Conservation (phyloP, 805 yeast genomes). For the Aciculoconidium aculeatum region DNA sequence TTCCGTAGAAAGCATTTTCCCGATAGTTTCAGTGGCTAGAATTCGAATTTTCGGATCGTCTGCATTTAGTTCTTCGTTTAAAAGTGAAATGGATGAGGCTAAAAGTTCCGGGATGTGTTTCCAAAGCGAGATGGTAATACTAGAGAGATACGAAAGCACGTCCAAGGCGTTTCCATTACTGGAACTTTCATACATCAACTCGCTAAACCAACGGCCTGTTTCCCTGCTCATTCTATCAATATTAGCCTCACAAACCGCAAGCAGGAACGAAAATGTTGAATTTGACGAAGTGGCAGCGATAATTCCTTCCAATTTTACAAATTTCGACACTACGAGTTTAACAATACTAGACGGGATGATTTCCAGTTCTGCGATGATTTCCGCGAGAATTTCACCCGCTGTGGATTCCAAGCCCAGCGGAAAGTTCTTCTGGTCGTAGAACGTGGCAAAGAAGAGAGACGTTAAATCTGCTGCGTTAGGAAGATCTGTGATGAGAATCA, state of each 20-base stretch:
- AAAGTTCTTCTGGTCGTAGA: slow-evolving; percentile 50
- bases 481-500: slow-evolving; percentile 69
- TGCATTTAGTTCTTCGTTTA: slow-evolving; percentile 76
- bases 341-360: slow-evolving; percentile 55
- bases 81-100: slow-evolving; percentile 66
- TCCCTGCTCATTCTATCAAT: slow-evolving; percentile 68
- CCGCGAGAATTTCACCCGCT: slow-evolving; percentile 67
- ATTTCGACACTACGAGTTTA: slow-evolving; percentile 59
- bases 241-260: slow-evolving; percentile 63
- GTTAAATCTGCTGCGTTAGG: slow-evolving; percentile 55
- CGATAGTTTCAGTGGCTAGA: slow-evolving; percentile 69
- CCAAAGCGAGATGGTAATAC: slow-evolving; percentile 72
- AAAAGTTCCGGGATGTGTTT: slow-evolving; percentile 68
- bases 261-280: slow-evolving; percentile 61
- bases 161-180: no score
- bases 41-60: slow-evolving; percentile 57
- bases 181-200: slow-evolving; percentile 53
- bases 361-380: slow-evolving; percentile 66
- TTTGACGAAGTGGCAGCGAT: no score
- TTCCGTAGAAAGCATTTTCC: slow-evolving; percentile 44
- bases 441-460: slow-evolving; percentile 49
- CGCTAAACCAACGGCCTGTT: slow-evolving; percentile 80
- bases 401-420: slow-evolving; percentile 53
- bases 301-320: no score
- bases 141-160: no score